Conservation (phyloP, 148 eudicot genomes). For the Fagopyrum esculentum region DNA sequence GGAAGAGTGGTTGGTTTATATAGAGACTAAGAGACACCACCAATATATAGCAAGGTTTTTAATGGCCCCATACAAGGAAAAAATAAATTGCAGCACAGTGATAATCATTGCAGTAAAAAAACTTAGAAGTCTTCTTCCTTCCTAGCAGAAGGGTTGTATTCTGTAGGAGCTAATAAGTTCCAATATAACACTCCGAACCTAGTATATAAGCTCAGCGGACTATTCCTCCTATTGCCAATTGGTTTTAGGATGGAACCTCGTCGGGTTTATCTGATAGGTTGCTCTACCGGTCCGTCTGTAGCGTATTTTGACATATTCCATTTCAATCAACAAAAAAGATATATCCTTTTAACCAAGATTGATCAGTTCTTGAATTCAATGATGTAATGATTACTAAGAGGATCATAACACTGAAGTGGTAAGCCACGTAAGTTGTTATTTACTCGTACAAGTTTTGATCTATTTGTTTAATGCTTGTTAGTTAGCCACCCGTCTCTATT, state of each 20-base stretch:
- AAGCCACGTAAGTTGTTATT: background rate
- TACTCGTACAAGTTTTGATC: background rate
- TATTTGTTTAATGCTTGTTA: too few species aligned
- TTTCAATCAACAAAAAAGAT: background rate
- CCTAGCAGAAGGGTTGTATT: background rate
- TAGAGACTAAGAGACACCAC: background rate
- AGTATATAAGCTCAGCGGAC: too few species aligned
- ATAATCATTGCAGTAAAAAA: background rate
- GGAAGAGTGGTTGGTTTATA: background rate
- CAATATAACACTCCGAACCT: too few species aligned
- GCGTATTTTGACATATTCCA: too few species aligned
- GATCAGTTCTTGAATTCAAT: background rate
- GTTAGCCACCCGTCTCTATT: too few species aligned
- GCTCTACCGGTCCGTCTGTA: too few species aligned
- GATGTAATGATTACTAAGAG: background rate
- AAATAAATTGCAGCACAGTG: too few species aligned
- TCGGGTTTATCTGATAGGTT: too few species aligned
- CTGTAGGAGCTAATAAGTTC: too few species aligned
- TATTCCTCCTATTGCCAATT: too few species aligned
- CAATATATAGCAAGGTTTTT: background rate
- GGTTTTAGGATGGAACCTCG: too few species aligned
- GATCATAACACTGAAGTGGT: background rate
- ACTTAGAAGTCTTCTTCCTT: background rate
- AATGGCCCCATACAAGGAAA: too few species aligned
- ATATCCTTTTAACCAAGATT: background rate